Conservation (phyloP, 306 rosid species). For the Vigna mungo region DNA sequence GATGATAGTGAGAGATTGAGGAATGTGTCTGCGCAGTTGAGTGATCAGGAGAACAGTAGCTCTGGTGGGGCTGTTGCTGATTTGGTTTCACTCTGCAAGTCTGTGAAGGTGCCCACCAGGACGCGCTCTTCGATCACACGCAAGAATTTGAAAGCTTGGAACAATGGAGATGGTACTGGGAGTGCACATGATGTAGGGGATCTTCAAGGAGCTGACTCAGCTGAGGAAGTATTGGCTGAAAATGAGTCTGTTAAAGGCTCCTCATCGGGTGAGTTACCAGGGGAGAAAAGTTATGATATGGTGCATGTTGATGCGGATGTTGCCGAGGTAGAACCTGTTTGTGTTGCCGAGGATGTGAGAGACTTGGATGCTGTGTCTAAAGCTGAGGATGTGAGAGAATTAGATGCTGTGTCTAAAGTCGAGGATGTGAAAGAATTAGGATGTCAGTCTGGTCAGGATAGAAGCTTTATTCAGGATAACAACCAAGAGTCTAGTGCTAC, state of each 20-base stretch:
- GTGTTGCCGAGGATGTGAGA: conserved; percentile 49
- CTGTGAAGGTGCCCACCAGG: conserved; percentile 84
- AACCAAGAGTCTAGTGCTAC: conserved; percentile 52
- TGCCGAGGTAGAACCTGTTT: conserved; percentile 47
- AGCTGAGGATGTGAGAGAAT: conserved; percentile 50
- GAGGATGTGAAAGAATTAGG: conserved; percentile 51
- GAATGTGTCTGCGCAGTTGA: conserved; percentile 51
- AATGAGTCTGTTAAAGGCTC: conserved; percentile 48
- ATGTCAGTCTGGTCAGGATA: conserved; percentile 59
- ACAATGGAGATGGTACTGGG: conserved; percentile 44
- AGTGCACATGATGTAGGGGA: conserved; percentile 40
- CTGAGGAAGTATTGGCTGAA: conserved; percentile 47
- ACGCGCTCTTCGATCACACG: conserved; percentile 67
- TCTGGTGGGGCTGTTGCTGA: conserved; percentile 54
- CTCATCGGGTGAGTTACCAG: conserved; percentile 48
- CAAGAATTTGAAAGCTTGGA: conserved; percentile 59
- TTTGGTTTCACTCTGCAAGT: conserved; percentile 70
- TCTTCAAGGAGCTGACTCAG: conserved; percentile 36
- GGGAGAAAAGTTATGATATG: conserved; percentile 50
- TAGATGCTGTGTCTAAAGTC: conserved; percentile 48
- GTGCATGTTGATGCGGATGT: conserved; percentile 56
- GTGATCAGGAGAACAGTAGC: conserved; percentile 52
- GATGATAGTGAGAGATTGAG: conserved; percentile 57
- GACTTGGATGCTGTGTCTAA: conserved; percentile 54
- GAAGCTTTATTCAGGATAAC: conserved; percentile 48